phyloP scores from a whole-genome alignment of 208 protist genomes.

The Sergeia podlipaevii region DNA sequence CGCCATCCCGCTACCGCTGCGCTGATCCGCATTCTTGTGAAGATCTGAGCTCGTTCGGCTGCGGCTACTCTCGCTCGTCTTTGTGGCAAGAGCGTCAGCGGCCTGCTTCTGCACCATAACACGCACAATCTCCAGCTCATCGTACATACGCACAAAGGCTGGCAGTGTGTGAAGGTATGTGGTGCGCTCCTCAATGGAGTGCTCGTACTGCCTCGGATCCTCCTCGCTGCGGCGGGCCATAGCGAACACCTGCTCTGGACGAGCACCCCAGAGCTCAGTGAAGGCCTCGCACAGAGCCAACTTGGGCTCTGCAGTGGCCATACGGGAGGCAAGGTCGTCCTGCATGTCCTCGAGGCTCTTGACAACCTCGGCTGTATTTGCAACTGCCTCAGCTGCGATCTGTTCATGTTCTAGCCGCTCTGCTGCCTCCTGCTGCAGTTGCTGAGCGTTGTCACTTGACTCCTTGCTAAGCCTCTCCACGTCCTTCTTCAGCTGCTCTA shows the following conservation, averaged over 20 bases:
- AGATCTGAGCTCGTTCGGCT: slow-evolving; percentile 14
- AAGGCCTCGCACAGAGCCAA: slow-evolving; percentile 29
- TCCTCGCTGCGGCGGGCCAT: slow-evolving; percentile 32
- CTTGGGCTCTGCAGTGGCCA: slow-evolving; percentile 13
- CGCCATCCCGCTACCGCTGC: slow-evolving; percentile 9
- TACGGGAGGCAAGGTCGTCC: neutral
- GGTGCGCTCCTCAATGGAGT: slow-evolving; percentile 46
- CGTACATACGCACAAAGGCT: slow-evolving; percentile 46
- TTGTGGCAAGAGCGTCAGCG: slow-evolving; percentile 38
- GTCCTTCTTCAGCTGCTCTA: slow-evolving; percentile 11
- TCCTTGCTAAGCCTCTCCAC: slow-evolving; percentile 9
- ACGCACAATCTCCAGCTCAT: slow-evolving; percentile 66
- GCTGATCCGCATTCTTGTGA: slow-evolving; percentile 2
- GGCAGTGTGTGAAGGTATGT: slow-evolving; percentile 63
- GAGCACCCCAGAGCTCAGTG: slow-evolving; percentile 50
- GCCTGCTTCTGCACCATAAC: slow-evolving; percentile 57
- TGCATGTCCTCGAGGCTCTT: slow-evolving; percentile 13
- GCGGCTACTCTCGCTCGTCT: slow-evolving; percentile 18
- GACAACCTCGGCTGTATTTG: neutral
- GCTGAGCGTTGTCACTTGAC: neutral
- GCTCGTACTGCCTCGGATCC: slow-evolving; percentile 17
- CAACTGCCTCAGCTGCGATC: slow-evolving; percentile 3
- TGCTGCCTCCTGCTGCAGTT: slow-evolving; percentile 2
- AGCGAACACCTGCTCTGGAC: slow-evolving; percentile 23
- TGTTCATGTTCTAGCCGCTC: slow-evolving; percentile 2